phyloP scores from a whole-genome alignment of 2,329 filamentous ascomycete species.

The Penicillium carneum region DNA sequence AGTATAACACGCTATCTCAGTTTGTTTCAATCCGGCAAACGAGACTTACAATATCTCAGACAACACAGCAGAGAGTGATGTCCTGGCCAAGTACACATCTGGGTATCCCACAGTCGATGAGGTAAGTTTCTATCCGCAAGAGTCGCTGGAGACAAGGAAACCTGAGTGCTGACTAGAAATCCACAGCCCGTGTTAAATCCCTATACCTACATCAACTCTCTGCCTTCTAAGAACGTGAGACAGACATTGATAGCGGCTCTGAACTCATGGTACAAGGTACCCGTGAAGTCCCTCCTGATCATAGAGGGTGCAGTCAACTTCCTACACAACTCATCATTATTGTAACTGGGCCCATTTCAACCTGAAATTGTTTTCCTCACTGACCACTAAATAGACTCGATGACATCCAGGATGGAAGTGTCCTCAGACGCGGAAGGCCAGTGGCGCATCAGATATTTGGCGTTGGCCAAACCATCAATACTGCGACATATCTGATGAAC shows the following conservation, averaged over 20 bases:
- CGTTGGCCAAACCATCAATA: not conserved
- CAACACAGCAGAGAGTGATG: not conserved
- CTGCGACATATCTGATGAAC: not conserved
- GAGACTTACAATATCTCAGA: not conserved
- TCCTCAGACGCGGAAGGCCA: not conserved
- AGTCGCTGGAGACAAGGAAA: too few relatives aligned
- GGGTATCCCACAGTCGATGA: not conserved
- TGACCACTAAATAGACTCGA: not conserved
- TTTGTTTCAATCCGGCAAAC: not conserved
- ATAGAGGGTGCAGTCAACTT: not conserved
- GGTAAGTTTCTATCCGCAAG: not conserved
- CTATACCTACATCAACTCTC: not conserved
- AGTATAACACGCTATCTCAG: not conserved
- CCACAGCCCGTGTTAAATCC: not conserved
- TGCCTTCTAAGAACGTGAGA: not conserved
- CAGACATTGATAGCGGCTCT: slow-evolving; percentile 1
- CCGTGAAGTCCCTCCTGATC: not conserved
- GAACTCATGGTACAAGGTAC: slow-evolving; percentile 1
- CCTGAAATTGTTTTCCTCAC: not conserved
- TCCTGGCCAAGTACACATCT: not conserved
- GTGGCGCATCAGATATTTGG: slow-evolving; percentile 1
- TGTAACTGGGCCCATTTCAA: not conserved
- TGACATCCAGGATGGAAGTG: not conserved
- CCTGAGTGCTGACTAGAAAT: not conserved
- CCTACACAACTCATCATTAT: not conserved